phyloP scores from a whole-genome alignment of 768 basidiomycete species.

The Ramaria sp. region DNA sequence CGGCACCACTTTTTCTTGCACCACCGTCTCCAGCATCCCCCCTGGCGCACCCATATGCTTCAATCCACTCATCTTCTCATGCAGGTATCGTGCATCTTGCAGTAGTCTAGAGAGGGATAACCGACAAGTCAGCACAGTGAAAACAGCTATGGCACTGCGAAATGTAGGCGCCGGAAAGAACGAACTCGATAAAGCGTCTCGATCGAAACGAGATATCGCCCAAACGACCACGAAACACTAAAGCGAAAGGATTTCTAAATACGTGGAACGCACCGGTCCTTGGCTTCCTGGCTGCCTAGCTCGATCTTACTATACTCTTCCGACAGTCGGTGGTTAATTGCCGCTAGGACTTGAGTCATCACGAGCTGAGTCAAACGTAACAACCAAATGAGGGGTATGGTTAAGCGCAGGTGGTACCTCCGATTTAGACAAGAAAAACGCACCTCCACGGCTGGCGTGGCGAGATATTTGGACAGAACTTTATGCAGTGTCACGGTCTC shows the following conservation, averaged over 20 bases:
- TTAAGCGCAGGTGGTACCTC: neutral
- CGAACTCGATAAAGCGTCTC: neutral
- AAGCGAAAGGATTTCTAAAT: too few species aligned
- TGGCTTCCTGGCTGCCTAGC: conserved; percentile 73
- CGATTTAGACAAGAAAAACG: neutral
- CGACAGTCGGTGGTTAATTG: conserved; percentile 82
- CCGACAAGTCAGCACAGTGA: neutral
- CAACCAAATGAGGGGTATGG: conserved; percentile 1
- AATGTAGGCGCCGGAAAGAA: neutral
- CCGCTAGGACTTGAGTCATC: conserved; percentile 90
- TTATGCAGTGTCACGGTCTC: conserved; percentile 95
- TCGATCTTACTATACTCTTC: conserved; percentile 82
- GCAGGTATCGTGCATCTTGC: conserved; percentile 67
- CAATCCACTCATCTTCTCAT: conserved; percentile 63
- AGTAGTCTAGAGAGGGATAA: conserved; percentile 47
- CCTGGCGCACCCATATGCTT: conserved; percentile 65
- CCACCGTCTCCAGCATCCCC: conserved; percentile 75
- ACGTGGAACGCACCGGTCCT: conserved; percentile 53
- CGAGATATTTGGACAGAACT: conserved; percentile 84
- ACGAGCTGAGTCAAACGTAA: conserved; percentile 48
- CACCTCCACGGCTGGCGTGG: conserved; percentile 74
- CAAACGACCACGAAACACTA: neutral
- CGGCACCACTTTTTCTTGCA: conserved; percentile 64
- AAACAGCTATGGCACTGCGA: neutral
- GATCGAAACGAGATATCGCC: neutral